Conservation (phyloP, 495 filamentous ascomycete species). For the Podospora pseudocomata region DNA sequence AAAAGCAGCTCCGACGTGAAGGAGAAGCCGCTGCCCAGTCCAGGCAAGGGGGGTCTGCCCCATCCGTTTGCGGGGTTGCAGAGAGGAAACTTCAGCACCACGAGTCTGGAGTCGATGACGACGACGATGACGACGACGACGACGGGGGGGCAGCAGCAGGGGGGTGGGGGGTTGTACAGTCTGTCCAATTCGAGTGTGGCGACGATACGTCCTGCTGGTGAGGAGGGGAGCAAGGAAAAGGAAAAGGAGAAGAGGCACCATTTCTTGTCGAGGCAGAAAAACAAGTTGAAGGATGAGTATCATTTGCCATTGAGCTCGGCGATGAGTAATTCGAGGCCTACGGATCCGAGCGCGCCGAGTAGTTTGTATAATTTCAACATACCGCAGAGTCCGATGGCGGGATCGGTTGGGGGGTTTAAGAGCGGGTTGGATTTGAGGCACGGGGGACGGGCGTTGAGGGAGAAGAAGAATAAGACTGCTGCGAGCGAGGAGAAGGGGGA, state of each 20-base stretch:
- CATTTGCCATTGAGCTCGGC: slow-evolving; percentile 83
- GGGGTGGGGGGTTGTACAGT: slow-evolving; percentile 57
- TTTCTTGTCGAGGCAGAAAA: slow-evolving; percentile 86
- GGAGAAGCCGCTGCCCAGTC: slow-evolving; percentile 71
- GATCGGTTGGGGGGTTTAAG: slow-evolving; percentile 60
- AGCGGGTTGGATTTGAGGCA: slow-evolving; percentile 83
- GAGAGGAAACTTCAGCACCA: slow-evolving; percentile 71
- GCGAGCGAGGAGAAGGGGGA: slow-evolving; percentile 65
- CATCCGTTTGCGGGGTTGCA: slow-evolving; percentile 57
- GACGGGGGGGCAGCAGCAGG: no score
- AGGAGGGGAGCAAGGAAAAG: slow-evolving; percentile 40
- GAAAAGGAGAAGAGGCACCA: slow-evolving; percentile 74
- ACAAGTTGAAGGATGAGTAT: slow-evolving; percentile 81
- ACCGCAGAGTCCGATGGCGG: slow-evolving; percentile 69
- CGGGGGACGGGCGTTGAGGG: slow-evolving; percentile 76
- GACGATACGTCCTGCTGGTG: slow-evolving; percentile 53
- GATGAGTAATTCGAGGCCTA: slow-evolving; percentile 80
- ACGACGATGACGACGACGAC: no score
- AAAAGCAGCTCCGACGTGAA: slow-evolving; percentile 59
- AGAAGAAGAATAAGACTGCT: slow-evolving; percentile 71
- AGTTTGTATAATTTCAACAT: slow-evolving; percentile 71
- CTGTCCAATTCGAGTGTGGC: slow-evolving; percentile 79
- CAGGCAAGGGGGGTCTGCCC: slow-evolving; percentile 62
- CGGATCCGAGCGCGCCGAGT: slow-evolving; percentile 77
- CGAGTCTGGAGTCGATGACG: slow-evolving; percentile 61